Conservation (phyloP, 2,329 filamentous ascomycete genomes). For the Cadophora sp. region DNA sequence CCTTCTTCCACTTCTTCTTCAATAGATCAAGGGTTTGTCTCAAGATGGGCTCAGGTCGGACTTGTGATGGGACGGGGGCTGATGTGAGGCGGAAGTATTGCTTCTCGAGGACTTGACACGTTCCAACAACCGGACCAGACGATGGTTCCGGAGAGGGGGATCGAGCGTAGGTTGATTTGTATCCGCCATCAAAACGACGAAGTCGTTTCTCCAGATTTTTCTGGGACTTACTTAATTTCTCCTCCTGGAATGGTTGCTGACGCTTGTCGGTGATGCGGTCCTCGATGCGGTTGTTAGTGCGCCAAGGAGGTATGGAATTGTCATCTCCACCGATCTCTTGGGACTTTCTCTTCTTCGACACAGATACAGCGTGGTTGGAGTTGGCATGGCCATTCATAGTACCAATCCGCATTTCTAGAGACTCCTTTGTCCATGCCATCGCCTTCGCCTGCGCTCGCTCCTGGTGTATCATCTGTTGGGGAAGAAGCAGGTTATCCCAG, state of each 20-base stretch:
- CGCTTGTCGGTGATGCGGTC: constrained; percentile 73
- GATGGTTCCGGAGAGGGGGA: constrained; percentile 64
- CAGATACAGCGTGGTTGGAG: constrained; percentile 43
- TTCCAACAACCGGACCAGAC: constrained; percentile 81
- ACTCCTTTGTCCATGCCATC: constrained; percentile 41
- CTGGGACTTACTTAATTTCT: constrained; percentile 84
- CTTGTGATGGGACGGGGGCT: constrained; percentile 84
- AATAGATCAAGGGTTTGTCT: constrained; percentile 85
- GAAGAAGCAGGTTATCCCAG: constrained; percentile 84
- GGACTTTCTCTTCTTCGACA: constrained; percentile 83
- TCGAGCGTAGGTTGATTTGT: constrained; percentile 59
- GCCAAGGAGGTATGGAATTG: constrained; percentile 70
- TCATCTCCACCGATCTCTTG: constrained; percentile 64
- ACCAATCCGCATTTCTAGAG: constrained; percentile 37
- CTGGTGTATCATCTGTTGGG: constrained; percentile 77
- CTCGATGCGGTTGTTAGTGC: constrained; percentile 71
- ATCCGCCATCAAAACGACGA: constrained; percentile 80
- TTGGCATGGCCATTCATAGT: constrained; percentile 35
- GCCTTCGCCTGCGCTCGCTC: constrained; percentile 63
- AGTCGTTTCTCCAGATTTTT: constrained; percentile 87
- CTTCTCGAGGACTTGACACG: constrained; percentile 86
- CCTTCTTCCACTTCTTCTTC: constrained; percentile 92
- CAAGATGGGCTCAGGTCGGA: constrained; percentile 82
- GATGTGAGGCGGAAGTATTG: constrained; percentile 92
- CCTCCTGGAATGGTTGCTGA: constrained; percentile 54